phyloP scores from a whole-genome alignment of 441 rosid species.

The Populus hybrid region DNA sequence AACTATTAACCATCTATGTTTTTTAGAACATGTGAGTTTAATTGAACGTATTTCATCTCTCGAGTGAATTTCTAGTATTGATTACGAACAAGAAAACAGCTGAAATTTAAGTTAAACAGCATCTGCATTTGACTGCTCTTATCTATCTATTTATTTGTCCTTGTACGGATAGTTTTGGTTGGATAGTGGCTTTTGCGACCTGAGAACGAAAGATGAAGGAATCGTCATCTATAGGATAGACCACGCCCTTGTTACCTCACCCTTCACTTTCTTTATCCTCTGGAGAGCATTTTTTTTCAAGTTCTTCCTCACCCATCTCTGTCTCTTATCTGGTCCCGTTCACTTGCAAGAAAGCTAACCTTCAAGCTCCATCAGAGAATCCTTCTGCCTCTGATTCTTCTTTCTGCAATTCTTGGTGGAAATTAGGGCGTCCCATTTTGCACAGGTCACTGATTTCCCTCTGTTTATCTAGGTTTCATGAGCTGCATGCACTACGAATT shows the following conservation, averaged over 20 bases:
- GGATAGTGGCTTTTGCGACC: not conserved
- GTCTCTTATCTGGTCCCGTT: not conserved
- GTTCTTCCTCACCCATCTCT: not conserved
- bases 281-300: not conserved
- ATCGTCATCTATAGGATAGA: constrained; percentile 16
- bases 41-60: not conserved
- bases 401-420: not conserved
- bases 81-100: not conserved
- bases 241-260: constrained; percentile 16
- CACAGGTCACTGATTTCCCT: constrained; percentile 10
- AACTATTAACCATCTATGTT: not conserved
- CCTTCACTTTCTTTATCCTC: constrained; percentile 35
- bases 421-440: not conserved
- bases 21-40: not conserved
- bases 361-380: not conserved
- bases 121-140: not conserved
- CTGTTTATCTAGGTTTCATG: not conserved
- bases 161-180: not conserved
- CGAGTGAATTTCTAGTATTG: not conserved
- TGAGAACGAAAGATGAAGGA: not conserved
- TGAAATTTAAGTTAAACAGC: not conserved
- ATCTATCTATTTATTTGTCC: not conserved
- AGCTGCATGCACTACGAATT: too few relatives aligned
- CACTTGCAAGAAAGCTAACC: not conserved
- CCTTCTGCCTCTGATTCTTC: not conserved